Evolutionary conservation across 2,329 filamentous ascomycete genomes (phyloP), one percentile per base, ranked within the genome.

Genomic region (Zasmidium angulare): DNA sequence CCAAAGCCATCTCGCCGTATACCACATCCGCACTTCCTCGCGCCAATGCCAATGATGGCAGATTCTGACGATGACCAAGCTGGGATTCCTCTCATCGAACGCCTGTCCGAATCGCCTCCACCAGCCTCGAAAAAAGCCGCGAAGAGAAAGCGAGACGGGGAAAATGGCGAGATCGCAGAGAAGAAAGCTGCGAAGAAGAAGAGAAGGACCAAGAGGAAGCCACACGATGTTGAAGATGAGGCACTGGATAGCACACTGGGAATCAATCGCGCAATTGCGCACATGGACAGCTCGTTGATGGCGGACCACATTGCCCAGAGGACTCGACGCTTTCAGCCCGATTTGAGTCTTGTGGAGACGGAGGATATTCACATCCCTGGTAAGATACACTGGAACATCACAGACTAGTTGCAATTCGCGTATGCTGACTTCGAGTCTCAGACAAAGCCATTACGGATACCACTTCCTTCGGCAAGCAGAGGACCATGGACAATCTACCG

Each of bases 291-390:
- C 61, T 85, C 88, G 65, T 81, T 97, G 46, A 79, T 97, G 50
- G 90, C 93, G 1, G 93, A 97, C 73, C 87, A 96, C 73, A 81
- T 97, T 62, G 89, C 89, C 6, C 88, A 95, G 71, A 86, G 89
- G 71, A 88, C 90, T 55, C 86, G 84, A 64, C 84, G 89, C 22
- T 96, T 93, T 70, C 90, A 91, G 55, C 86, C 84, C 24, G 89
- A 96, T 54, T 75, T 97, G 69, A 96, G 90, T 67, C 80, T 86
- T 0, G 84, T 98, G 46, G 95, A 99, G 76, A 79, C 96, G 29
- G 88, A 90, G 58, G 93, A 97, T 72, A 80, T 91, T 69, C 87
- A 89, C 56, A 82, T 98, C 54, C 86, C 91, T 66, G 88, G 91
- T 19, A 14, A 29, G 17, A 29, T 1, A 2, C 6, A 19, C n/a